Evolutionary conservation across 1,284 basidiomycete species (phyloP), one percentile per base, ranked within the genome.

Genomic region (Coriolopsis trogii): DNA sequence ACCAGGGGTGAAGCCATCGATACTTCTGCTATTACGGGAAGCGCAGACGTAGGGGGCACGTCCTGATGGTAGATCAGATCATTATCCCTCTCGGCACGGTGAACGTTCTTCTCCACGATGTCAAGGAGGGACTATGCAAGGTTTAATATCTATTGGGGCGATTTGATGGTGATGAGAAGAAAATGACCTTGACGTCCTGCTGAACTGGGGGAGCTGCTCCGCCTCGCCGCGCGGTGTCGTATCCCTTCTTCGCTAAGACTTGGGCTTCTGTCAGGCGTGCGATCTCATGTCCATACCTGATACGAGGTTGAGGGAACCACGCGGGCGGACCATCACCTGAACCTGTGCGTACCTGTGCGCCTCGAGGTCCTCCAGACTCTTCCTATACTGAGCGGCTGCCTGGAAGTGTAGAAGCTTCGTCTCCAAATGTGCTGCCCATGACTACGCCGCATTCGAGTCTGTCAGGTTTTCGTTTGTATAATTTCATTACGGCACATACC

Each of bases 11-110:
- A 81, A 26, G 88, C 92, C 71, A 98, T 84, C 4, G 80, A 72
- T 2, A 85, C 84, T 20, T 85, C 84, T 33, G 76, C 71, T 40
- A 98, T 86, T 0, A 79, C 67, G 0, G 87, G 71, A 4, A 98
- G 78, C 24, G 87, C 79, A 2, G 89, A 83, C 1, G 82, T 65
- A 0, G 92, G 74, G 0, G 94, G 95, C 0, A 97, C 80, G 39
- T 92, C 86, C 51, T 93, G 82, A 60, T 98, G 91, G 71, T 99
- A 99, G 45, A 99, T 97, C 5, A 98, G 75, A 68, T 98, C 92
- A 65, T 99, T 99, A 69, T 99, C 97, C 24, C 92, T 83, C 55
- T 89, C 84, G 0, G 95, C 93, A 13, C 92, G 81, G 3, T 76
- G 70, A 18, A 93, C 68, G 30, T 84, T 84, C 39, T 79, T 86